These are phyloP conservation scores for Ganoderma lingzhi DNA, from an alignment of 1,284 basidiomycete species.

Conservation along the genomic window DNA sequence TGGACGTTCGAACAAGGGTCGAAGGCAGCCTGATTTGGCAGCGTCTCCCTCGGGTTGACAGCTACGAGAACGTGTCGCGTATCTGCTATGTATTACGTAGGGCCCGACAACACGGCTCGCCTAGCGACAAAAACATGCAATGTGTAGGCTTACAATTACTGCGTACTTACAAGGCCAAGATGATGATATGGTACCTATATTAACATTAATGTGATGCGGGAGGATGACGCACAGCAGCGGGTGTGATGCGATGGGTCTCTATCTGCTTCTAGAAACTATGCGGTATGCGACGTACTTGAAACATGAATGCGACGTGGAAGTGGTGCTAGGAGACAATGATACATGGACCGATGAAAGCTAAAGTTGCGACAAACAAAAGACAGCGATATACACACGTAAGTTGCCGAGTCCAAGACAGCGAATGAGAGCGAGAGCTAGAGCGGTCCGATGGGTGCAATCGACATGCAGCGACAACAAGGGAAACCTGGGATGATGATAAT, in stretches of 20 bases:
- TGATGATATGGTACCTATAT: conserved; percentile 32
- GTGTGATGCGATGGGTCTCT: conserved; percentile 30
- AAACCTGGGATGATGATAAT: neutral
- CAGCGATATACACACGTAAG: conserved; percentile 30
- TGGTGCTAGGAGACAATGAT: conserved; percentile 8
- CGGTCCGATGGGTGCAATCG: conserved; percentile 29
- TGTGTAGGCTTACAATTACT: conserved; percentile 27
- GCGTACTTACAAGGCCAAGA: conserved; percentile 28
- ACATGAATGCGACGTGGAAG: conserved; percentile 21
- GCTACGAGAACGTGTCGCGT: conserved; percentile 21
- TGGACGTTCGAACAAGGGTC: conserved; percentile 11
- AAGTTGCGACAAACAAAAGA: conserved; percentile 19
- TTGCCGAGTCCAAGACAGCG: conserved; percentile 33
- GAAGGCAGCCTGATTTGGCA: conserved; percentile 7
- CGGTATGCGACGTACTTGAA: conserved; percentile 26
- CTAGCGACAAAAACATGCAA: conserved; percentile 25
- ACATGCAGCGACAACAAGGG: conserved; percentile 25
- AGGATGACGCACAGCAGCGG: conserved; percentile 18
- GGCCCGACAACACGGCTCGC: conserved; percentile 15
- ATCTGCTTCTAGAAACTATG: conserved; percentile 30
- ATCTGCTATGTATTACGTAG: conserved; percentile 16
- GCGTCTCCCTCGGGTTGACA: conserved; percentile 22
- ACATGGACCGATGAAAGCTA: conserved; percentile 15
- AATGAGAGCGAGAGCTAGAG: conserved; percentile 25
- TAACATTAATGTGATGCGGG: conserved; percentile 24